A percentile compares a stretch with the other conserved stretches of the same genome.
These are phyloP conservation scores for Colletotrichum simmondsii DNA, from an alignment of 2,329 filamentous ascomycete genomes.

Conservation along the genomic window DNA sequence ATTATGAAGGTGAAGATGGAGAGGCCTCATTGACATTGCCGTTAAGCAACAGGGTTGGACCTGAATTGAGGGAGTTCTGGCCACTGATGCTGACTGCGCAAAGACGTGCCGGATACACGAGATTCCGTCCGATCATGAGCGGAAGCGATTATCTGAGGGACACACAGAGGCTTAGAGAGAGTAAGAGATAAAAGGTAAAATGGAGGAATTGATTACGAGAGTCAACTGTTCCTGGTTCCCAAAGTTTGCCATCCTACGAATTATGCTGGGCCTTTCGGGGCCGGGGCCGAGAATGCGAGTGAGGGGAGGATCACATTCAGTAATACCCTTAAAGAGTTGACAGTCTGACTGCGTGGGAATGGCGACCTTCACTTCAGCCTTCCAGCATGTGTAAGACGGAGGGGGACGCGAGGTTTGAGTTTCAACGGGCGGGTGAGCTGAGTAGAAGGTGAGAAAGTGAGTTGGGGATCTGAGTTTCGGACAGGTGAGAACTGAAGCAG, in stretches of 20 bases:
- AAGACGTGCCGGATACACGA: not conserved
- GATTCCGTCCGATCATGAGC: slow-evolving; percentile 10
- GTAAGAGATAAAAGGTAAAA: not conserved
- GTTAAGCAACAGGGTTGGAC: slow-evolving; percentile 13
- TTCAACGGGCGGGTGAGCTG: not conserved
- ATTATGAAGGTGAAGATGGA: not conserved
- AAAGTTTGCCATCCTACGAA: not conserved
- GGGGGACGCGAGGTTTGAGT: not conserved
- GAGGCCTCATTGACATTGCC: not conserved
- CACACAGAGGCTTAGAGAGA: not conserved
- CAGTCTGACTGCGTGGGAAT: not conserved
- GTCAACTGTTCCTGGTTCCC: not conserved
- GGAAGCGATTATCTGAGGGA: not conserved
- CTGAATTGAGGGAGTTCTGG: not conserved
- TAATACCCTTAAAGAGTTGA: not conserved
- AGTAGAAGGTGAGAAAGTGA: not conserved
- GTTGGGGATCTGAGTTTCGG: slow-evolving; percentile 13
- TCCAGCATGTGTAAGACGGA: not conserved
- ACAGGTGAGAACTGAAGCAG: not conserved
- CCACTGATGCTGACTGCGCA: slow-evolving; percentile 24
- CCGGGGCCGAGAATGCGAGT: not conserved
- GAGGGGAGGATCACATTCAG: not conserved
- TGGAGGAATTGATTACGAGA: slow-evolving; percentile 3
- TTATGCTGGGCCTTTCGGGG: not conserved
- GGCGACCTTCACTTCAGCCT: not conserved